A percentile compares a stretch with the other conserved stretches of the same genome.
phyloP scores from a whole-genome alignment of 441 rosid species.

The Kokia cookei region DNA sequence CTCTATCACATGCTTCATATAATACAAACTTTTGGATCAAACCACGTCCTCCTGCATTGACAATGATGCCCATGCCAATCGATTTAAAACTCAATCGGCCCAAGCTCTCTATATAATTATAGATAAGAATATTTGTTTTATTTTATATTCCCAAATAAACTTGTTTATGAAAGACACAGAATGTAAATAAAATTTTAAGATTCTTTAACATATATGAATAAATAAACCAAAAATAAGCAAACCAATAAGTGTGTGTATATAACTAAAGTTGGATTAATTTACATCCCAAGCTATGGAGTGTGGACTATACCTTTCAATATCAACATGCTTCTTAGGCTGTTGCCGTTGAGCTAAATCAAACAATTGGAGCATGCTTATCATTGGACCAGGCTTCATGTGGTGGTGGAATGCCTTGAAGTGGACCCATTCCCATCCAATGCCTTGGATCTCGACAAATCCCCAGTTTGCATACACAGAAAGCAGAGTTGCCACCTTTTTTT shows the following conservation, averaged over 20 bases:
- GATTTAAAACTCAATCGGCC: too few relatives aligned
- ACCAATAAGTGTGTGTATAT: too few relatives aligned
- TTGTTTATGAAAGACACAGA: too few relatives aligned
- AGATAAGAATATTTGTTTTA: too few relatives aligned
- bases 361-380: constrained; percentile 35
- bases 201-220: neutral
- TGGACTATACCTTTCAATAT: constrained; percentile 51
- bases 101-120: too few relatives aligned
- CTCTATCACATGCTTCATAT: neutral
- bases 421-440: constrained; percentile 96
- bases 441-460: constrained; percentile 71
- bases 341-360: constrained; percentile 46
- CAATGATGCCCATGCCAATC: too few relatives aligned
- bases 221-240: neutral
- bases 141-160: too few relatives aligned
- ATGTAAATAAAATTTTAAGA: neutral
- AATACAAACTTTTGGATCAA: neutral
- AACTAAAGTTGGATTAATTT: neutral
- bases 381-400: constrained; percentile 26
- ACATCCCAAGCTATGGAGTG: neutral
- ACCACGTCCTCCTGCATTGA: neutral
- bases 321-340: constrained; percentile 76
- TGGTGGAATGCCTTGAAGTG: constrained; percentile 63
- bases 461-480: constrained; percentile 76
- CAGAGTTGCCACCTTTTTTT: constrained; percentile 61